phyloP scores from a whole-genome alignment of 257 asterid genomes.

The Primulina huaijiensis region DNA sequence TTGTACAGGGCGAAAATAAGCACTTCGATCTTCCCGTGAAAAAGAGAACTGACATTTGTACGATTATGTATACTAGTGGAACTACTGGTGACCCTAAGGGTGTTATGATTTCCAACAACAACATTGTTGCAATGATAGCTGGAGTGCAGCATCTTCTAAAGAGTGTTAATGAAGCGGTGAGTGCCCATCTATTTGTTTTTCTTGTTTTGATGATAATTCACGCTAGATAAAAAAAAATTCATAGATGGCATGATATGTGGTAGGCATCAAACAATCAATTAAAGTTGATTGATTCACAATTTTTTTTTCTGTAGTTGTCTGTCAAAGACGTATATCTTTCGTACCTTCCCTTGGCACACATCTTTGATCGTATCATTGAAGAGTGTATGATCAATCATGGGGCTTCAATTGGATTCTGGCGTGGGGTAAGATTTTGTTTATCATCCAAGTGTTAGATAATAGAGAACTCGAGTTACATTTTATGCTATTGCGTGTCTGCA shows the following conservation, averaged over 20 bases:
- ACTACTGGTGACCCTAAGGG: conserved; percentile 99
- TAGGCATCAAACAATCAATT: conserved; percentile 21
- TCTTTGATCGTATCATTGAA: conserved; percentile 91
- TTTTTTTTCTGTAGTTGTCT: conserved; percentile 50
- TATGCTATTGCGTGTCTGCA: conserved; percentile 30
- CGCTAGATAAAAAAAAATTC: conserved; percentile 1
- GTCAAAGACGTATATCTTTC: conserved; percentile 76
- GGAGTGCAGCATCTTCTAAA: conserved; percentile 63
- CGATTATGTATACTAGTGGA: conserved; percentile 98
- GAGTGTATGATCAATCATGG: conserved; percentile 75
- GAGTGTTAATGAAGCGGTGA: conserved; percentile 71
- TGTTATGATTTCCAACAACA: conserved; percentile 85
- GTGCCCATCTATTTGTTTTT: conserved; percentile 19
- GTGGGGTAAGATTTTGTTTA: conserved; percentile 67
- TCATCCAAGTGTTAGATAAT: conserved; percentile 14
- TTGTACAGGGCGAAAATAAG: conserved; percentile 68
- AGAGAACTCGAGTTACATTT: conserved; percentile 17
- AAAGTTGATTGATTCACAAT: conserved; percentile 15
- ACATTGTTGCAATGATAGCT: conserved; percentile 73
- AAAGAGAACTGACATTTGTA: conserved; percentile 75
- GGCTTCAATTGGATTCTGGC: conserved; percentile 97
- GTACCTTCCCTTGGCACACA: conserved; percentile 95
- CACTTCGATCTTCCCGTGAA: conserved; percentile 79
- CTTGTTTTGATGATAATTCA: conserved; percentile 2
- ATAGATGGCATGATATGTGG: conserved; percentile 2